Conservation (phyloP, 2,329 filamentous ascomycete genomes). For the Penicillium frequentans region DNA sequence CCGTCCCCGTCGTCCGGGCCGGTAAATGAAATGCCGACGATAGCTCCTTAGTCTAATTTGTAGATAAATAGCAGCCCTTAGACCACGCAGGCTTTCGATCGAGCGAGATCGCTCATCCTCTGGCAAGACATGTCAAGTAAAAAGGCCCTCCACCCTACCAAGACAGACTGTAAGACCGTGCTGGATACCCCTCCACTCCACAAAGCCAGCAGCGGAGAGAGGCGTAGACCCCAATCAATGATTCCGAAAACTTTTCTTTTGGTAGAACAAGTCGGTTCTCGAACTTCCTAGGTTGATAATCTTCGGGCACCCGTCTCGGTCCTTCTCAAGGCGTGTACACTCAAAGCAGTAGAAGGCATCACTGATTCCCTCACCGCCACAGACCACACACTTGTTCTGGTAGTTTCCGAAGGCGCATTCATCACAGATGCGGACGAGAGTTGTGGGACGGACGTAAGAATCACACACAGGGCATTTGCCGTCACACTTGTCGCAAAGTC, state of each 20-base stretch:
- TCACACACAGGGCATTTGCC: constrained; percentile 99
- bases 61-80: constrained; percentile 2
- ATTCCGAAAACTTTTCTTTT: constrained; percentile 63
- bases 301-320: constrained; percentile 96
- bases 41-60: neutral
- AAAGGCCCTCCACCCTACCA: neutral
- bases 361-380: constrained; percentile 95
- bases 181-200: constrained; percentile 7
- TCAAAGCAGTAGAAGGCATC: constrained; percentile 99
- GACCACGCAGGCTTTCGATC: neutral
- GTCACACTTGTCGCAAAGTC: constrained; percentile 99
- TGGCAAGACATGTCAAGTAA: neutral
- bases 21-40: constrained; percentile 29
- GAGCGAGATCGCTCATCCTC: neutral
- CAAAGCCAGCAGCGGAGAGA: constrained; percentile 9
- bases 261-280: constrained; percentile 84
- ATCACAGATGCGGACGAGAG: constrained; percentile 96
- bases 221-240: constrained; percentile 30
- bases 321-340: constrained; percentile 94
- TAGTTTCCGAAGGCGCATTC: constrained; percentile 99
- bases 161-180: constrained; percentile 6
- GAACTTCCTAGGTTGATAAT: constrained; percentile 98
- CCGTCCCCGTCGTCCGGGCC: constrained; percentile 63
- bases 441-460: constrained; percentile 96
- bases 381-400: constrained; percentile 99